Conservation (phyloP, 257 asterid genomes). For the Rubia yunnanensis region DNA sequence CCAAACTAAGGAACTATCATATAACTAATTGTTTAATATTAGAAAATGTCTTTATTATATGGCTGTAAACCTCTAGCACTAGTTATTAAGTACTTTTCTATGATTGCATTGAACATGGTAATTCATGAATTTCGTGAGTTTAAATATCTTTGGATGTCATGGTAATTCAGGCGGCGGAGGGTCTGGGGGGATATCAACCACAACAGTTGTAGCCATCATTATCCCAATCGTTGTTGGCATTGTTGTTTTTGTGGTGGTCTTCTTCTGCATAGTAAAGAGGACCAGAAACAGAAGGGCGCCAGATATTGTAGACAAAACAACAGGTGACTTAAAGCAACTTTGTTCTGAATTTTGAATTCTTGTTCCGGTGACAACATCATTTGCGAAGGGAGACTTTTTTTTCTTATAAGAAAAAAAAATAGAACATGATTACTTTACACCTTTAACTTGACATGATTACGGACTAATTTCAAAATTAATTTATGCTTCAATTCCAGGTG, state of each 20-base stretch:
- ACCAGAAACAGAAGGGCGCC: not conserved
- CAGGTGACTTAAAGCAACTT: not conserved
- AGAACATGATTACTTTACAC: not conserved
- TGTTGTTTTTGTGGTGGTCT: not conserved
- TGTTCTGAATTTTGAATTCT: too few species aligned
- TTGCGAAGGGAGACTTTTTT: too few species aligned
- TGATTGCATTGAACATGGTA: not conserved
- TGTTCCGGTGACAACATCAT: too few species aligned
- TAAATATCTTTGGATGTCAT: too few species aligned
- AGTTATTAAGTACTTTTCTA: constrained; percentile 11
- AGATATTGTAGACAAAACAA: not conserved
- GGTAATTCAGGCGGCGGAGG: not conserved
- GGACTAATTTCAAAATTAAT: too few species aligned
- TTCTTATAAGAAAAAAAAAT: too few species aligned
- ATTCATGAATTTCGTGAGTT: not conserved
- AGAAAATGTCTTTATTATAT: too few species aligned
- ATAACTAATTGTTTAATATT: too few species aligned
- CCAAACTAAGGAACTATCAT: too few species aligned
- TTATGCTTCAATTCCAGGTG: not conserved
- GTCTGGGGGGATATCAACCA: not conserved
- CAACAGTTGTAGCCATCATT: not conserved
- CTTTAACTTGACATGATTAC: too few species aligned
- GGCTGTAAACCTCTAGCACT: constrained; percentile 5
- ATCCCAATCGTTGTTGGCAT: not conserved
- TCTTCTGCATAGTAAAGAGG: not conserved